These are phyloP conservation scores for Blastobotrys mokoenaii DNA, from an alignment of 805 yeast species.

Conservation along the genomic window DNA sequence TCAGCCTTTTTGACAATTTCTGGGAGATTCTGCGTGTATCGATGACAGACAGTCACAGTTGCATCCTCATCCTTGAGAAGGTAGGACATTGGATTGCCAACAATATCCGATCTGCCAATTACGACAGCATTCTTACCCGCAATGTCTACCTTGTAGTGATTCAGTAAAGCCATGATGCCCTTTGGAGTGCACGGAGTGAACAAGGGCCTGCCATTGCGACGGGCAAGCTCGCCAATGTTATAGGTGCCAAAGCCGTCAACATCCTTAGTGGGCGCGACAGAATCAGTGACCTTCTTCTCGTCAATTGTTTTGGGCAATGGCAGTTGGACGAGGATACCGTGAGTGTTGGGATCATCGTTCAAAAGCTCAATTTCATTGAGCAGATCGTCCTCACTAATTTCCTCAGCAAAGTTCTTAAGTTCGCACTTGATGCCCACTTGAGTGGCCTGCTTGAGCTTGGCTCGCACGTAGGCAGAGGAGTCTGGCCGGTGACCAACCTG, in stretches of 20 bases:
- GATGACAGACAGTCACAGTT: conserved; percentile 83
- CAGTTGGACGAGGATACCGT: conserved; percentile 83
- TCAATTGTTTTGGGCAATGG: conserved; percentile 78
- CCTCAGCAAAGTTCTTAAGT: conserved; percentile 55
- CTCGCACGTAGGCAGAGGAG: conserved; percentile 81
- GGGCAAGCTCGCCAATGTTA: conserved; percentile 85
- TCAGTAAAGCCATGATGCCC: conserved; percentile 77
- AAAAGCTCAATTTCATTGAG: conserved; percentile 51
- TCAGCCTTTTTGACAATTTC: conserved; percentile 62
- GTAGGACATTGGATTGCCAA: conserved; percentile 88
- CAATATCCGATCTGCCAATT: conserved; percentile 91
- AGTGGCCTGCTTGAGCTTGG: conserved; percentile 83
- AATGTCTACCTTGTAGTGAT: conserved; percentile 56
- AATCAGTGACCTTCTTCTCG: conserved; percentile 71
- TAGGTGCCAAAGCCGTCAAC: conserved; percentile 91
- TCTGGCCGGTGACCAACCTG: conserved; percentile 91
- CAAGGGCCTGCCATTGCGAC: conserved; percentile 72
- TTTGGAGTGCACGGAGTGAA: conserved; percentile 94
- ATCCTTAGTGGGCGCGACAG: conserved; percentile 77
- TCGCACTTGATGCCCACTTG: conserved; percentile 71
- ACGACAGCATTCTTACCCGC: conserved; percentile 86
- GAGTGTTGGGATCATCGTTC: conserved; percentile 67
- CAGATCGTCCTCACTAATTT: conserved; percentile 47
- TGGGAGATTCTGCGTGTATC: conserved; percentile 57
- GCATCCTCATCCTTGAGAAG: conserved; percentile 67